Evolutionary conservation across 2,329 filamentous ascomycete genomes (phyloP).

Genomic region (Aureobasidium sp.): DNA sequence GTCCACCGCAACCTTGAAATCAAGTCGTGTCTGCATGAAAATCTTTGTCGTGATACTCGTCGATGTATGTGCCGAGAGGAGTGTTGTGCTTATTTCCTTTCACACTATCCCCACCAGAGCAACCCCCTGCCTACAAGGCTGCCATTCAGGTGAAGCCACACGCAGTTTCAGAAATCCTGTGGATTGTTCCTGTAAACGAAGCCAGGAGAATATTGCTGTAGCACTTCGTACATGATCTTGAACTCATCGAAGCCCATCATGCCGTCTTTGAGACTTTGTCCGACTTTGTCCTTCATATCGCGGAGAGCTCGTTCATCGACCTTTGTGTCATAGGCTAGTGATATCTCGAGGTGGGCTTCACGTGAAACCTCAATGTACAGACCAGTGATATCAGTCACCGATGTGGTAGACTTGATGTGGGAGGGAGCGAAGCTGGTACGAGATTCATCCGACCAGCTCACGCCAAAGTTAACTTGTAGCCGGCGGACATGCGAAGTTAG

Average conservation of each 20-base stretch:
- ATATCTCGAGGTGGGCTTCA: background rate
- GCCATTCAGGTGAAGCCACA: background rate
- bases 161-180: background rate
- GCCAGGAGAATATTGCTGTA: background rate
- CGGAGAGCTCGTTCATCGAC: background rate
- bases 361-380: background rate
- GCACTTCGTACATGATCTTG: background rate
- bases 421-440: background rate
- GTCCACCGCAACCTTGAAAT: no score
- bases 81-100: no score
- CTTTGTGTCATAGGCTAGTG: background rate
- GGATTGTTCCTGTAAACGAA: background rate
- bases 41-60: no score
- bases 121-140: background rate
- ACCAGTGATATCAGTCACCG: background rate
- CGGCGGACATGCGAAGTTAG: background rate
- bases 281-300: background rate
- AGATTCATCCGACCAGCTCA: background rate
- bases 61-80: background rate
- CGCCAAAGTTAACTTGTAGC: background rate
- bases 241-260: background rate
- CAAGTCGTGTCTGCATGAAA: no score
- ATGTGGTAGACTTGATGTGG: background rate
- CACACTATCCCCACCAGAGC: no score
- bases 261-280: background rate